A percentile compares a stretch with the other conserved stretches of the same genome.
Evolutionary conservation across 1,139 yeast genomes (phyloP).

Genomic region (Wickerhamiella infanticola): DNA sequence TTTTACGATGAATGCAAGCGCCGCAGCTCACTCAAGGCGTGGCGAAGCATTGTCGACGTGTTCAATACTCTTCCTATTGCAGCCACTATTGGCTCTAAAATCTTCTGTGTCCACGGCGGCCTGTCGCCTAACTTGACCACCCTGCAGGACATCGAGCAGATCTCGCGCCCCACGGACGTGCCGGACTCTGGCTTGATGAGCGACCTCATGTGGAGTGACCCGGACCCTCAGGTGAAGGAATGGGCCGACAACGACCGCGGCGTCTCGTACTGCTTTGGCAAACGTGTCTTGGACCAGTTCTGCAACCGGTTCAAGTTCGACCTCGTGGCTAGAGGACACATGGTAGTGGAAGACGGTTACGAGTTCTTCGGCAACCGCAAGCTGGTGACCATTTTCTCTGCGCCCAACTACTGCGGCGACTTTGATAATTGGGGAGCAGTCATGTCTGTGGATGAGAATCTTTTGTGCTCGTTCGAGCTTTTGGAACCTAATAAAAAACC

Average conservation of each 20-base stretch:
- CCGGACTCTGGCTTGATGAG: conserved; percentile 88
- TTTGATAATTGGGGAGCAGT: conserved; percentile 99
- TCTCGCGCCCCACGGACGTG: conserved; percentile 90
- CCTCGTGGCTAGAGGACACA: conserved; percentile 90
- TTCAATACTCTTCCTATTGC: conserved; percentile 91
- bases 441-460: conserved; percentile 85
- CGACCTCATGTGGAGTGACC: conserved; percentile 93
- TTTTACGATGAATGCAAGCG: conserved; percentile 96
- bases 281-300: conserved; percentile 82
- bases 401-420: conserved; percentile 97
- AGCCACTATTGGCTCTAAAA: conserved; percentile 88
- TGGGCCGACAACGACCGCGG: conserved; percentile 99
- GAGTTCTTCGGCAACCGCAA: conserved; percentile 91
- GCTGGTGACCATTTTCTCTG: conserved; percentile 84
- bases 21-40: conserved; percentile 75
- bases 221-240: conserved; percentile 84
- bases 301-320: conserved; percentile 77
- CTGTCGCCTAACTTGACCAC: conserved; percentile 77
- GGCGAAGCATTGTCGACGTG: conserved; percentile 87
- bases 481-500: conserved; percentile 44
- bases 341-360: conserved; percentile 98
- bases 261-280: conserved; percentile 84
- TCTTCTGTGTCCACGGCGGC: conserved; percentile 96
- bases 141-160: conserved; percentile 78
- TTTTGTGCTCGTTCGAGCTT: conserved; percentile 80